Conservation (phyloP, 2,329 filamentous ascomycete genomes). For the Didymosphaeria variabile region DNA sequence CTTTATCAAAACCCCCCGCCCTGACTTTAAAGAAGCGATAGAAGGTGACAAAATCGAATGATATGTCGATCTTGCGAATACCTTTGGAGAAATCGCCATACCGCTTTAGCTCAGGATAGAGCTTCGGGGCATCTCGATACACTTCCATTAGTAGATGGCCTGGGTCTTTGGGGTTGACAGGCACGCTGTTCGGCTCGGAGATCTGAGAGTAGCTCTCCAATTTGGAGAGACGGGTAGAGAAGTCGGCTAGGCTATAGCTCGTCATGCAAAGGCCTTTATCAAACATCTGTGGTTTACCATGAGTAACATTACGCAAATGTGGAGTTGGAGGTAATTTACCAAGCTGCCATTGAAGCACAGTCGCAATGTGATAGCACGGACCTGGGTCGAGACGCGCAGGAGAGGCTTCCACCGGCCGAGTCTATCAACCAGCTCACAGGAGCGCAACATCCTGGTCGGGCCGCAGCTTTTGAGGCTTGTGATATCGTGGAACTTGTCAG, state of each 20-base stretch:
- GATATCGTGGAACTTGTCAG: constrained; percentile 5
- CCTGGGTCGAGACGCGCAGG: constrained; percentile 33
- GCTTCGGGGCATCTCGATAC: constrained; percentile 30
- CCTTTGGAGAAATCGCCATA: constrained; percentile 38
- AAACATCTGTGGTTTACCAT: constrained; percentile 20
- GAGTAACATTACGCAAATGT: constrained; percentile 23
- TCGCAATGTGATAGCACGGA: constrained; percentile 31
- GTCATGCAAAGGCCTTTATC: constrained; percentile 27
- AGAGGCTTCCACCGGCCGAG: constrained; percentile 29
- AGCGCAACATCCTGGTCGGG: not conserved
- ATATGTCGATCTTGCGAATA: constrained; percentile 33
- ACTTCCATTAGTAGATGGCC: constrained; percentile 14
- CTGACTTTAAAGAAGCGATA: constrained; percentile 43
- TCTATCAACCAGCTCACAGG: constrained; percentile 28
- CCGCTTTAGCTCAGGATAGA: constrained; percentile 33
- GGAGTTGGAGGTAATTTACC: not conserved
- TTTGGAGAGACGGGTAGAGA: constrained; percentile 22
- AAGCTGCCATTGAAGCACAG: constrained; percentile 32
- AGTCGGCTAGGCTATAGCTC: not conserved
- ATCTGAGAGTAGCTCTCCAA: constrained; percentile 29
- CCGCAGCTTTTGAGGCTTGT: not conserved
- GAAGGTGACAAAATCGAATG: constrained; percentile 27
- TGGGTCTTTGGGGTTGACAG: constrained; percentile 10
- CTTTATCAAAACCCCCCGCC: constrained; percentile 21
- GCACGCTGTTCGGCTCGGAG: constrained; percentile 19